Conservation (phyloP, 495 filamentous ascomycete species). For the Melanomma pulvis-pyrius region DNA sequence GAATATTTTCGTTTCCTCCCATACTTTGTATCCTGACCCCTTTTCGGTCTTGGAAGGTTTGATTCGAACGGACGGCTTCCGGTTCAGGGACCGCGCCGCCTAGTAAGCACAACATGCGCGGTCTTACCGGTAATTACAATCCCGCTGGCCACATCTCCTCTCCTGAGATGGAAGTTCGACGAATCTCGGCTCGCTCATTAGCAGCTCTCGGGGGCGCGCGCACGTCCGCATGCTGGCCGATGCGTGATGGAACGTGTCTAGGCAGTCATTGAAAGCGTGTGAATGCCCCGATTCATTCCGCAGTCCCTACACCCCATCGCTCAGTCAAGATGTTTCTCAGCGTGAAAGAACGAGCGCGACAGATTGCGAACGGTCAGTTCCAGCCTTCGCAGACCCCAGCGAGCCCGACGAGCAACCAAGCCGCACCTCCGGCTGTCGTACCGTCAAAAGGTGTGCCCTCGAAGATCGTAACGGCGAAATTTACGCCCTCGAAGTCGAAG, state of each 20-base stretch:
- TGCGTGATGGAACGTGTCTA: background rate
- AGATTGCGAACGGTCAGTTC: slow-evolving; percentile 19
- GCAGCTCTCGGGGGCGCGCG: background rate
- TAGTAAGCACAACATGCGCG: background rate
- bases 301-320: background rate
- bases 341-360: slow-evolving; percentile 17
- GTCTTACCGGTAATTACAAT: background rate
- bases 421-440: background rate
- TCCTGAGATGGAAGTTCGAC: background rate
- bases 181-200: background rate
- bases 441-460: background rate
- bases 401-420: background rate
- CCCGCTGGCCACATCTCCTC: background rate
- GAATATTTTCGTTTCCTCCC: background rate
- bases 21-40: background rate
- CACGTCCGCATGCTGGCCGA: background rate
- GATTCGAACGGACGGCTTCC: background rate
- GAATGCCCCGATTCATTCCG: background rate
- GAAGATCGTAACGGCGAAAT: slow-evolving; percentile 2
- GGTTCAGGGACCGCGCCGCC: background rate
- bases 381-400: background rate
- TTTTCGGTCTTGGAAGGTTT: background rate
- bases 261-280: background rate
- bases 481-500: slow-evolving; percentile 1
- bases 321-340: slow-evolving; percentile 18